Evolutionary conservation across 2,329 filamentous ascomycete genomes (phyloP).

Genomic region (Pseudocercospora eumusae): DNA sequence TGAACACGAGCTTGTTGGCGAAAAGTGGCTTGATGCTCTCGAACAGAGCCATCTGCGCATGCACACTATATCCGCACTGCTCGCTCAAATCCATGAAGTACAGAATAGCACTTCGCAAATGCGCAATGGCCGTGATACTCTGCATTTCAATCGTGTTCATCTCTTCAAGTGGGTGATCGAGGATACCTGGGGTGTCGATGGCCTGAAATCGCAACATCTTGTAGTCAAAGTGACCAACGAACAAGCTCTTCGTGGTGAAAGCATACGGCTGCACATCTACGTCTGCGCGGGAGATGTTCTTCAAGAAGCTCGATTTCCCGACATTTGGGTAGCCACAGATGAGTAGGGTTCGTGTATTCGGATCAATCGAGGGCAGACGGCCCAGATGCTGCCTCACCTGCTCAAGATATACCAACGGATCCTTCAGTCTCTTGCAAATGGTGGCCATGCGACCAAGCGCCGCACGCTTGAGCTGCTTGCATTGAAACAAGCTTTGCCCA

Average conservation of each 20-base stretch:
- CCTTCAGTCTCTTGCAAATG: conserved; percentile 90
- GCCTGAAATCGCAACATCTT: conserved; percentile 89
- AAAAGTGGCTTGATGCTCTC: conserved; percentile 96
- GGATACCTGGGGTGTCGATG: conserved; percentile 97
- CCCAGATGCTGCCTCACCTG: conserved; percentile 96
- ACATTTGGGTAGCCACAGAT: conserved; percentile 98
- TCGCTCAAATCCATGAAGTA: conserved; percentile 99
- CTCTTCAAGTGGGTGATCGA: conserved; percentile 96
- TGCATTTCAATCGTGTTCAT: conserved; percentile 99
- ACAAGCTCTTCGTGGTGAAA: conserved; percentile 96
- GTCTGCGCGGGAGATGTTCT: conserved; percentile 88
- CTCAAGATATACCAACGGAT: conserved; percentile 91
- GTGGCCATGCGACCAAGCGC: conserved; percentile 98
- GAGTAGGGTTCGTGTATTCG: conserved; percentile 90
- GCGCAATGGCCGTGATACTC: conserved; percentile 94
- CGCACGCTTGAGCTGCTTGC: conserved; percentile 97
- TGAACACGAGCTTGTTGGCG: conserved; percentile 93
- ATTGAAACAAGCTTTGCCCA: conserved; percentile 94
- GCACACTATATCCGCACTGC: conserved; percentile 92
- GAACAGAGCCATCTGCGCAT: conserved; percentile 92
- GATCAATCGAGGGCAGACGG: conserved; percentile 96
- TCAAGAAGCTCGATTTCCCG: conserved; percentile 94
- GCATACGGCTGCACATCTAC: conserved; percentile 97
- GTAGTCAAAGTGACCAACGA: conserved; percentile 97
- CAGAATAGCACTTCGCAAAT: conserved; percentile 89